Evolutionary conservation across 352 stramenopile genomes (phyloP), one percentile per base, ranked within the genome.

Genomic region (Pythium grandisporangium): DNA sequence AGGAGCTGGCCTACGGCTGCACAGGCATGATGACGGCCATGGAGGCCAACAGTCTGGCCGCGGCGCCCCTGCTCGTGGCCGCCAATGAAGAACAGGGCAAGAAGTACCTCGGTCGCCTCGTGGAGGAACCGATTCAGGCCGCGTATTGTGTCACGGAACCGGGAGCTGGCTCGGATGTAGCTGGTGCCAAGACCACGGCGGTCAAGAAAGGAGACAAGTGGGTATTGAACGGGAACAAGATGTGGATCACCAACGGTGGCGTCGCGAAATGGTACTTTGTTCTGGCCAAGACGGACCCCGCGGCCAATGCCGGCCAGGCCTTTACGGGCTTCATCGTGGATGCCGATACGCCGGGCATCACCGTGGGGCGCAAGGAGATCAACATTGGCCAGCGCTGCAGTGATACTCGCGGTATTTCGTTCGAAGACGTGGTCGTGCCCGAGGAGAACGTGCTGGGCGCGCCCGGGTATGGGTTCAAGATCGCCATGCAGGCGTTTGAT

Each of bases 121-220:
- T 82, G 8, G 82, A 92, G 25, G 82, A 84, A 44, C 80, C 84
- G 1, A 47, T 89, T 7, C 76, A 95, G 53, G 79, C 80, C 30
- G 76, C 78, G 14, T 95, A 95, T 63, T 94, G 84, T 45, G 78
- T 97, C 38, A 97, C 85, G 1, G 88, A 97, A 46, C 84, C 88
- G 1, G 82, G 78, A 21, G 86, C 86, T 14, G 88, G 88, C 44
- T 93, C 71, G 23, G 88, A 97, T 42, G 82, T 95, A 19, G 82
- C 85, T 5, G 78, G 66, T 10, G 79, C 89, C 56, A 93, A 93
- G 64, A 97, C 88, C 5, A 88, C 70, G 24, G 88, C 88, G 7
- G 77, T 94, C 19, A 95, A 96, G 59, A 92, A 96, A 51, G 88
- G 88, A 42, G 85, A 97, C 61, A 89, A 96, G 54, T 97, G 85